Conservation (phyloP, 257 asterid genomes). For the Rubia yunnanensis region DNA sequence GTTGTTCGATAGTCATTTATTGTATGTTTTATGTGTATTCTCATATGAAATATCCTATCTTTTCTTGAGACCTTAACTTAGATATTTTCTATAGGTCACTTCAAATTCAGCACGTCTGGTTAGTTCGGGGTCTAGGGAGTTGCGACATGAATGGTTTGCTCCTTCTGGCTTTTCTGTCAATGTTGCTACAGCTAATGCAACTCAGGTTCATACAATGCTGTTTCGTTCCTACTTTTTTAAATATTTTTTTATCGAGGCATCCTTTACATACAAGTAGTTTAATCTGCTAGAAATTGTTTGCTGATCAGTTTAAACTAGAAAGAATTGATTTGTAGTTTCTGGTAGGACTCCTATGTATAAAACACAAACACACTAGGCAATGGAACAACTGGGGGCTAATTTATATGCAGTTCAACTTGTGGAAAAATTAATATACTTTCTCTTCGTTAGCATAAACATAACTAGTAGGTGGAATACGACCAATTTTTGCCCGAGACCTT, state of each 20-base stretch:
- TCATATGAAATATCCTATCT: background rate
- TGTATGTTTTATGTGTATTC: background rate
- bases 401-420: too few relatives aligned
- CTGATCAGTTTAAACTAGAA: background rate
- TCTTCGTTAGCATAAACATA: too few relatives aligned
- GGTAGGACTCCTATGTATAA: background rate
- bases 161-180: conserved; percentile 71
- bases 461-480: too few relatives aligned
- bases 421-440: too few relatives aligned
- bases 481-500: too few relatives aligned
- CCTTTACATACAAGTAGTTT: background rate
- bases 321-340: background rate
- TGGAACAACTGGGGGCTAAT: too few relatives aligned
- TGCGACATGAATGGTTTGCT: conserved; percentile 70
- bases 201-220: conserved; percentile 42
- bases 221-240: background rate
- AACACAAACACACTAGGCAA: too few relatives aligned
- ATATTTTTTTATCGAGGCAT: background rate
- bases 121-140: conserved; percentile 66
- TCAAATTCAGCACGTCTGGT: conserved; percentile 70
- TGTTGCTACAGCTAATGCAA: conserved; percentile 90
- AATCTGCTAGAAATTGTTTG: background rate
- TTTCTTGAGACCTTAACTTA: conserved; percentile 5
- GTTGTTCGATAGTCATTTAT: background rate
- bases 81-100: conserved; percentile 47